Evolutionary conservation across 1,284 basidiomycete genomes (phyloP), one percentile per base, ranked within the genome.

Genomic region (Abortiporus biennis): DNA sequence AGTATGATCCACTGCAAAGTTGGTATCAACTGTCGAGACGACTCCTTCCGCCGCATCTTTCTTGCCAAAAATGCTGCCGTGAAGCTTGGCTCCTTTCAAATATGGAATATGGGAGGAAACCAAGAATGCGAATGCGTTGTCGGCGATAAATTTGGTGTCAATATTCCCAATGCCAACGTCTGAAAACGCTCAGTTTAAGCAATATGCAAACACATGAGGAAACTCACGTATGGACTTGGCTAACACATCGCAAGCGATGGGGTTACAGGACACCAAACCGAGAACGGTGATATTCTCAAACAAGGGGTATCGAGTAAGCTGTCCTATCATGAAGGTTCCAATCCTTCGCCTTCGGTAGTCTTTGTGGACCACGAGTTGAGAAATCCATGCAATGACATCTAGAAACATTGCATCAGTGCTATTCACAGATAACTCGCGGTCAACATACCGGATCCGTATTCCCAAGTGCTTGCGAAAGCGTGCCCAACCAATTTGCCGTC

Each of bases 241-340:
- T 13, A 53, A 31, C 11, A 43, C 29, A 17, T 51, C 39, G 15
- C 45, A 47, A 6, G 52, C 42, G 1, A 47, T 44, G 1, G 52
- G 52, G 15, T 53, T 49, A 4, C 49, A 46, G n/a, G 52, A 53
- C 5, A 42, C 47, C 11, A 51, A 35, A 9, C 50, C 50, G 33
- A 51, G 35, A 23, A 44, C 31, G 4, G 36, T 42, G 16, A 48
- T 38, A n/a, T 29, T 20, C 6, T 30, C 19, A 27, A 51, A 46
- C 47, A 50, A 51, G 8, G 19, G 19, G 4, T 35, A 30, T 1
- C 29, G 4, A 20, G 38, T 48, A 34, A 53, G 42, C 23, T 15
- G 22, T 6, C 19, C 36, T 5, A 53, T 32, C 21, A 51, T 40
- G 24, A 3, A 16, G 9, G 52, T 53, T 12, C 49, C 48, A 24